Evolutionary conservation across 768 basidiomycete genomes (phyloP).

Genomic region (Chalciporus pseudorubinellus): DNA sequence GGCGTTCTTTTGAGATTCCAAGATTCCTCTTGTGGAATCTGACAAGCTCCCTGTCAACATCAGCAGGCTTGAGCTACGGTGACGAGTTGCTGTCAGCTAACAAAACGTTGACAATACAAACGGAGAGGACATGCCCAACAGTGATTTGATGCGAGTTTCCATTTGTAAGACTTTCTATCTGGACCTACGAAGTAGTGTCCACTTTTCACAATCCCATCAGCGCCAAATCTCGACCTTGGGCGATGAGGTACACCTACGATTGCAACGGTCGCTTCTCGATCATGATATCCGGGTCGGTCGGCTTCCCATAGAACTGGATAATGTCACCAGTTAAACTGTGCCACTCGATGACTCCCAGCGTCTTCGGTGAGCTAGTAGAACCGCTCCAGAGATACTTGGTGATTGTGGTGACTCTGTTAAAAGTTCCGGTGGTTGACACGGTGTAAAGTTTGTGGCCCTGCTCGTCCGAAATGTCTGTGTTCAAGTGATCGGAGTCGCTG

Average conservation of each 20-base stretch:
- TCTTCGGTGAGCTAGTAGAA: background rate
- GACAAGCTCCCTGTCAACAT: background rate
- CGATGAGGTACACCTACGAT: background rate
- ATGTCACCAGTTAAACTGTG: background rate
- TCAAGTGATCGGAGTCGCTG: background rate
- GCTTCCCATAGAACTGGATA: conserved; percentile 1
- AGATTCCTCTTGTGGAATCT: background rate
- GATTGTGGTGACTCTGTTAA: conserved; percentile 1
- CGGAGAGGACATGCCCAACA: background rate
- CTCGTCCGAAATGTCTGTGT: background rate
- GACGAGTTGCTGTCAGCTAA: background rate
- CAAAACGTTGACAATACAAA: background rate
- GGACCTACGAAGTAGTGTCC: conserved; percentile 26
- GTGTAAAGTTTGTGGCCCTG: conserved; percentile 7
- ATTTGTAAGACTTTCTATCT: conserved; percentile 26
- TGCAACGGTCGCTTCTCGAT: background rate
- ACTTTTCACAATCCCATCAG: conserved; percentile 6
- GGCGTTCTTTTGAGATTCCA: background rate
- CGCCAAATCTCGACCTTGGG: background rate
- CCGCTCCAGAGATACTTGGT: background rate
- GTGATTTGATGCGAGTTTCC: conserved; percentile 13
- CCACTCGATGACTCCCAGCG: conserved; percentile 11
- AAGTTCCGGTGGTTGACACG: conserved; percentile 5
- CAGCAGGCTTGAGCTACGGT: background rate
- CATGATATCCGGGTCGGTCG: background rate